Base-by-base conservation (phyloP, 345 rosid genomes). In the Gossypium australe region DNA sequence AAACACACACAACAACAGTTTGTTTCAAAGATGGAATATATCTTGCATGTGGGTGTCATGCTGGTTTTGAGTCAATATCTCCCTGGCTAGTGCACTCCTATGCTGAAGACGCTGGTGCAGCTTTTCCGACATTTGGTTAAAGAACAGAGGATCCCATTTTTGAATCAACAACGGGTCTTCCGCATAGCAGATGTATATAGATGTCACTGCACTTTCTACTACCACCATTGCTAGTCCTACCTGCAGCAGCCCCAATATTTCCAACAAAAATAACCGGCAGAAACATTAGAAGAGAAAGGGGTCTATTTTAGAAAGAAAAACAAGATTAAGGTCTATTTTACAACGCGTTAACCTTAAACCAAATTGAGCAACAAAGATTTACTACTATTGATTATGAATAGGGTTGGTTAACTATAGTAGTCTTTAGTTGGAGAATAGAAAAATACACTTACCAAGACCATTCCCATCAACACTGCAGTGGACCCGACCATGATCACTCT, bases 391-490 rank as follows among this genome's bases (percentile, higher is more conserved):
- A 45, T 49, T 49, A 29, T 49, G 29, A 53, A 29, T 53, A 7
- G 41, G 18, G 5, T 47, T 47, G 27, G 16, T 34, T 34, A 34
- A 34, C 41, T 5, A 5, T 34, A 34, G 41, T 6, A 34, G 41
- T 34, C 27, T 53, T 14, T 3, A 24, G 13, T 16, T 20, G 3
- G 12, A 27, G 48, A 75, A 55, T 0, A 80, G 79, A 24, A 18
- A 44, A 29, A 34, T 9, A 51, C 48, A 83, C 91, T 81, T 75
- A 93, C 99, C 91, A 93, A 81, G 72, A 91, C 90, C 98, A 91
- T 95, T 79, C 99, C 98, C 90, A 93, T 95, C 80, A 95, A 78
- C 98, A 93, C 93, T 78, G 99, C 87, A 22, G 98, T 93, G 11
- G 93, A 89, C 20, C 93, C 97, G 14, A 95, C 89, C 99, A 93